Evolutionary conservation across 2,329 filamentous ascomycete genomes (phyloP).

Genomic region (Cercospora beticola): DNA sequence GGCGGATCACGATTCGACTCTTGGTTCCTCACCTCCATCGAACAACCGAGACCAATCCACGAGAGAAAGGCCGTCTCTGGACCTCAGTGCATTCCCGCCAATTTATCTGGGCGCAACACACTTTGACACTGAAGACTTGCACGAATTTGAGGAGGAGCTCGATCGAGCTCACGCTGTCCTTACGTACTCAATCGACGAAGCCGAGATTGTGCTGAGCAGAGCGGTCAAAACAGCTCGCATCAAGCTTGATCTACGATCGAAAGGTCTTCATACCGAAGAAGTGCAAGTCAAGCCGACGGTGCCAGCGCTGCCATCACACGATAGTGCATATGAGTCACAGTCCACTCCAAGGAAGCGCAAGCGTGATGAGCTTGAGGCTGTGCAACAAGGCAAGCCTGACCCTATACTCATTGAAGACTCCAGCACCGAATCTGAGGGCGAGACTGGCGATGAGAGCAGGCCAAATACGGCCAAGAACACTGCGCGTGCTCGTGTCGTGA

Average conservation of each 20-base stretch:
- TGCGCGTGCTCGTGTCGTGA: background rate
- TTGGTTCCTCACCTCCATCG: constrained; percentile 9
- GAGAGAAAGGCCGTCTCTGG: constrained; percentile 25
- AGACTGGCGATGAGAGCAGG: constrained; percentile 17
- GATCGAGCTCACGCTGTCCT: constrained; percentile 55
- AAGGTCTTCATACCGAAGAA: constrained; percentile 57
- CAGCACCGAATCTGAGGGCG: constrained; percentile 40
- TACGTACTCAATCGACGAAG: constrained; percentile 71
- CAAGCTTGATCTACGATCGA: constrained; percentile 71
- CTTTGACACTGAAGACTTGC: constrained; percentile 62
- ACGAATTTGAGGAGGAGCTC: constrained; percentile 64
- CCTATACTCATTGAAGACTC: constrained; percentile 32
- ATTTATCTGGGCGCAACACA: constrained; percentile 74
- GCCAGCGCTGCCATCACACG: background rate
- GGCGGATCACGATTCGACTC: background rate
- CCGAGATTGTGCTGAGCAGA: constrained; percentile 71
- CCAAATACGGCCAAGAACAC: background rate
- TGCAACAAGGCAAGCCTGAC: constrained; percentile 12
- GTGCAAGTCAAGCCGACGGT: background rate
- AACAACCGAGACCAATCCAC: background rate
- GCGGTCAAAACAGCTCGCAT: constrained; percentile 69
- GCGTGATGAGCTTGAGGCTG: background rate
- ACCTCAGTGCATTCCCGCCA: constrained; percentile 55
- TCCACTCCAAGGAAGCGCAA: constrained; percentile 15
- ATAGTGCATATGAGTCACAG: constrained; percentile 1